A percentile compares a stretch with the other conserved stretches of the same genome.
These are phyloP conservation scores for Naganishia antarctica DNA, from an alignment of 768 basidiomycete species.

Conservation along the genomic window DNA sequence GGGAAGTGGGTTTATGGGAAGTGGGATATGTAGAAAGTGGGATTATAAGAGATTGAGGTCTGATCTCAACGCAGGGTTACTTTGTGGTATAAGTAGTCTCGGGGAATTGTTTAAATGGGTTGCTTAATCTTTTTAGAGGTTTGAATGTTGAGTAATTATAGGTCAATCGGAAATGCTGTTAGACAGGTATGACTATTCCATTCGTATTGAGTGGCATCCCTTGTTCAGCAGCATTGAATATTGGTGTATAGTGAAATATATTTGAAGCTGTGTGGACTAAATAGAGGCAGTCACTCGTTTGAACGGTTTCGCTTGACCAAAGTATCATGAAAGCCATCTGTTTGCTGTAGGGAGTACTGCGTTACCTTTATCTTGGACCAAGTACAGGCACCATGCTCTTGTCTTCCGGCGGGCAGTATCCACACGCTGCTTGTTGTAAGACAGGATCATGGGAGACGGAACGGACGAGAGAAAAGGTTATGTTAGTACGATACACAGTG, in stretches of 20 bases:
- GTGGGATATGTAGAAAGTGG: too few relatives aligned
- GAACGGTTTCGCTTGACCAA: neutral
- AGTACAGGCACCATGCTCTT: constrained; percentile 1
- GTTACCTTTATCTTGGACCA: neutral
- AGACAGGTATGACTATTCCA: neutral
- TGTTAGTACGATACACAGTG: neutral
- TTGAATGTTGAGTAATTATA: too few relatives aligned
- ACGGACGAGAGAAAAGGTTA: neutral
- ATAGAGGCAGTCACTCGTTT: neutral
- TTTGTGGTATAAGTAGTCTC: too few relatives aligned
- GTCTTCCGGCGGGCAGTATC: neutral
- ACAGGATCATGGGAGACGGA: neutral
- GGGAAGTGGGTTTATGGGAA: too few relatives aligned
- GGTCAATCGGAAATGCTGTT: neutral
- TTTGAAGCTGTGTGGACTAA: neutral
- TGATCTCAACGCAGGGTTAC: too few relatives aligned
- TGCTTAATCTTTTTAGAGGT: too few relatives aligned
- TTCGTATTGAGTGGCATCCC: neutral
- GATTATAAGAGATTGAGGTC: too few relatives aligned
- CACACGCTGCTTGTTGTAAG: neutral
- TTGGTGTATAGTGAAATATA: neutral
- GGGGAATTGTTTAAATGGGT: too few relatives aligned
- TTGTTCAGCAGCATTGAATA: neutral
- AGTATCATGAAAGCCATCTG: neutral
- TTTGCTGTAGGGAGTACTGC: neutral